Base-by-base conservation (phyloP, 1,139 yeast genomes). In the Lodderomyces theae region DNA sequence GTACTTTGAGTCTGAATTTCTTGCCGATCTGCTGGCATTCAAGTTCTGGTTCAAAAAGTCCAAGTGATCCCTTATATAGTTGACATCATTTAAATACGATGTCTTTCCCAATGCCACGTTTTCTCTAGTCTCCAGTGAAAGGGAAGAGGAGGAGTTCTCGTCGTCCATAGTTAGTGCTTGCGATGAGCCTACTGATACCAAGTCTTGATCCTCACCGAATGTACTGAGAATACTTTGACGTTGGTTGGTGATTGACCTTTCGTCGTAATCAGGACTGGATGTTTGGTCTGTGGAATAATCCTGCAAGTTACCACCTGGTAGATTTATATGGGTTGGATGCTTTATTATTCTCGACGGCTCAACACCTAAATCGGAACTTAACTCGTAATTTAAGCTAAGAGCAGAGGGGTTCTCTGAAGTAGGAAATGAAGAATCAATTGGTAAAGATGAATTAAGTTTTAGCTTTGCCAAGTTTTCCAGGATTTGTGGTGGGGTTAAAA, bases 31-130 rank as follows among this genome's bases (percentile, higher is more conserved):
- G 17, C 35, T 34, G 10, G 41, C 40, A 38, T 47, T 47, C 21
- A 37, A 45, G 15, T 48, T 44, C 40, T 55, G 58, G 28, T 48
- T 51, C 30, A 64, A 49, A 45, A 49, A 60, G 25, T 52, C 51
- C 29, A 47, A 46, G 25, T 62, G 63, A 39, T 57, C 57, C 25
- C 54, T 40, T 15, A 51, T 52, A 42, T 60, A 58, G 48, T 57
- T 56, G 31, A 63, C 52, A 46, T 61, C 59, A 37, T 53, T 60
- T 22, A 63, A 50, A 44, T 57, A 64, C 31, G 66, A 61, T 7
- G 49, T 30, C 23, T 39, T 35, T 7, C 47, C 41, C 13, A 46
- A 33, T 9, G 38, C 35, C 4, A 46, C 44, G 30, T 43, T 44
- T 34, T 46, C 48, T 35, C 40, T 32, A 6, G 48, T 45, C 19